Base-by-base conservation (phyloP, 179 eudicot species). In the Silene coronaria region DNA sequence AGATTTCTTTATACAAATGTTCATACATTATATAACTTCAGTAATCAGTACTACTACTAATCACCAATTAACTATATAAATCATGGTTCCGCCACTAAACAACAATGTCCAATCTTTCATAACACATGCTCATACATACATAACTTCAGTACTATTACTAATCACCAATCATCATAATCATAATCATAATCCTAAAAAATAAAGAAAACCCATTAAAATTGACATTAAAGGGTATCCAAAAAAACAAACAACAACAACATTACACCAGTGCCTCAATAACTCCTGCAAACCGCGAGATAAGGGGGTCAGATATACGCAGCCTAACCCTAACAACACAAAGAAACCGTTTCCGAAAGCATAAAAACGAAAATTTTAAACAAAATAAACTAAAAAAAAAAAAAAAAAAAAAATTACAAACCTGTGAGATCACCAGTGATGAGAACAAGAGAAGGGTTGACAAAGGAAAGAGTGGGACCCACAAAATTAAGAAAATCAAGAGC, bases 391-490 rank as follows among this genome's bases (percentile, higher is more conserved):
- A 6, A 59, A 45, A 28, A 10, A 3, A 27, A 10, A 46, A 5
- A n/a, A 6, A 59, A 45, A 28, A 10, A 3, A 27, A 10, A 4
- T 4, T 11, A 21, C 28, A n/a, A 51, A 89, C 98, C 98, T 77
- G 98, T 93, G 75, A 93, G 96, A 84, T 93, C 98, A 65, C 98
- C 98, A 36, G 97, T 93, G 84, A 94, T 76, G 79, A 94, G 85
- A 71, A 94, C 98, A 5, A 94, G 85, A 61, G 93, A 87, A 80
- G 98, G 98, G 53, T 89, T 91, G 82, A 94, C 82, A 74, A 87
- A 70, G 28, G 92, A 79, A 55, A 94, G 94, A 72, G 80, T 26
- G 0, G 92, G 89, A 9, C 86, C 85, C 68, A 91, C 89, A 6
- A 84, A 67, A 0, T 83, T 65, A 57, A 55, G 73, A 78, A 94